Base-by-base conservation (phyloP, 2,329 filamentous ascomycete genomes). In the Fusarium penzigii region DNA sequence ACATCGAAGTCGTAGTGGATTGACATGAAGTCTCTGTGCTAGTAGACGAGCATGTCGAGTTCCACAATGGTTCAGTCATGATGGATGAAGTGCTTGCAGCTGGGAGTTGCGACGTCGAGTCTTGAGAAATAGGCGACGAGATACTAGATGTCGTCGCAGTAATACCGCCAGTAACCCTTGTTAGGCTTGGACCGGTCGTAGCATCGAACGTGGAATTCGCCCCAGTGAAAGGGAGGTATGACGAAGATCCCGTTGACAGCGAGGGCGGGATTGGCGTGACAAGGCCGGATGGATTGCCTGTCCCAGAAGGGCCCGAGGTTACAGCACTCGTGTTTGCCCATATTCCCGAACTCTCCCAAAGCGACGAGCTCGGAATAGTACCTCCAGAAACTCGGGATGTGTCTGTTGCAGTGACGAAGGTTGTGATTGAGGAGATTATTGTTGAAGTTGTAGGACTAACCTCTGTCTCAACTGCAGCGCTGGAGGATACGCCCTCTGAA, bases 311-410 rank as follows among this genome's bases (percentile, higher is more conserved):
- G 17, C 38, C 50, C 39, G 50, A 48, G 41, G 20, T 32, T 11
- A 8, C 41, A 29, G 46, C 60, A 17, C 52, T 65, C 5, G 44
- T 46, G 42, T 65, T 64, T 14, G 47, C 36, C 61, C 63, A 57
- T 39, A 47, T 48, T 17, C 45, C 39, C 36, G 51, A 53, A 41
- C 48, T 56, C 29, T 16, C 48, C 17, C 20, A 52, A 13, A 39
- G 13, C 14, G 42, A 51, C 39, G 53, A 56, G 42, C 46, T 50
- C n/a, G 49, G 51, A 42, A 51, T 40, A 17, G 39, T 36, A 29
- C 36, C 51, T 4, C 51, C 53, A 29, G 65, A 65, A 29, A 57
- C 42, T 16, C 40, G 39, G 38, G 58, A 66, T 9, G 55, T 56
- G 14, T 44, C 48, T 12, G 51, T 53, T n/a, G 42, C 51, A 7